A percentile compares a stretch with the other conserved stretches of the same genome.
These are phyloP conservation scores for Symbiodinium pilosum DNA, from an alignment of 73 alveolate species.

Conservation along the genomic window DNA sequence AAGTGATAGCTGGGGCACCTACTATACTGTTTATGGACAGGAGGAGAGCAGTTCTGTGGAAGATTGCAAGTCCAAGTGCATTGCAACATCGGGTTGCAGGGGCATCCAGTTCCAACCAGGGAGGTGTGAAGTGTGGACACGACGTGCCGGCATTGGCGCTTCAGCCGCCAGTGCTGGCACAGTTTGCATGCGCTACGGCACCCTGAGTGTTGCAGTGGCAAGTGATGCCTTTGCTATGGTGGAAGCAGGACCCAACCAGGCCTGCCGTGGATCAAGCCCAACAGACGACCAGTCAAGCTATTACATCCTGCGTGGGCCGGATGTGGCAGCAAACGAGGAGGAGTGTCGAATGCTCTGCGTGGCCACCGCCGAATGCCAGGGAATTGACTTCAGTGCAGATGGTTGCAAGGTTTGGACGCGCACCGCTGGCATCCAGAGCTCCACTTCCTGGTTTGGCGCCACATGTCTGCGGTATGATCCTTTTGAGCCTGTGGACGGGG, in stretches of 20 bases:
- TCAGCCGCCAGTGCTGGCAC: conserved; percentile 28
- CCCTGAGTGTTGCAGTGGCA: neutral
- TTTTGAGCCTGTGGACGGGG: conserved; percentile 43
- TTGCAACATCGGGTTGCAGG: neutral
- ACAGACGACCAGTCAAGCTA: neutral
- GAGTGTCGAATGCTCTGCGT: conserved; percentile 39
- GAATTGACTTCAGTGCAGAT: neutral
- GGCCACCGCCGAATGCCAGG: conserved; percentile 49
- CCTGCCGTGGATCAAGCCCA: conserved; percentile 23
- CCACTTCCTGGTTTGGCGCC: neutral
- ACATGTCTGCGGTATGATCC: conserved; percentile 32
- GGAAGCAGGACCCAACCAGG: conserved; percentile 3
- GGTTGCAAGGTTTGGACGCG: conserved; percentile 56
- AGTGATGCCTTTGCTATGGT: conserved; percentile 4
- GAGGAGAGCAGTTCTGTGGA: neutral
- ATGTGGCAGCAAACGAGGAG: conserved; percentile 2
- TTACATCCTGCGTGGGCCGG: conserved; percentile 35
- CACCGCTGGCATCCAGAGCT: conserved; percentile 30
- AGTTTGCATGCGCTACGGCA: conserved; percentile 46
- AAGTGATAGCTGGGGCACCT: conserved; percentile 54
- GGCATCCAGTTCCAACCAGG: conserved; percentile 70
- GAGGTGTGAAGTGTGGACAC: conserved; percentile 76
- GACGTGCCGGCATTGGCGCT: conserved; percentile 57
- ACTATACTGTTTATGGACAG: conserved; percentile 32
- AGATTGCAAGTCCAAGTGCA: conserved; percentile 27